Evolutionary conservation across 495 filamentous ascomycete species (phyloP).

Genomic region (Cladorrhinum samala): DNA sequence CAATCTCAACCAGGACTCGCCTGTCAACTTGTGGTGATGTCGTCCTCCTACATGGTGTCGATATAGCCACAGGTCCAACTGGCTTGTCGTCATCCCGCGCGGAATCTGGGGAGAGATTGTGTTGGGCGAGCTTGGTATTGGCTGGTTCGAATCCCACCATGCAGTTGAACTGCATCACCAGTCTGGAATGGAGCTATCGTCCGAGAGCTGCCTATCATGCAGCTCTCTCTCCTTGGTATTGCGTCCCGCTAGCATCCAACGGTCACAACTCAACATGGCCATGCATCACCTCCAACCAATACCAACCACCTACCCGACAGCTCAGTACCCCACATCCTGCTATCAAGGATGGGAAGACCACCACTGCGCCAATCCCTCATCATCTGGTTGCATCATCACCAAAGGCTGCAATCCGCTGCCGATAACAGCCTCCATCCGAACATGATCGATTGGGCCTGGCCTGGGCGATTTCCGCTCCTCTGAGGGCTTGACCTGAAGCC

Average conservation of each 20-base stretch:
- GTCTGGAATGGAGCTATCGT: conserved; percentile 12
- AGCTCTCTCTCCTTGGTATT: too few relatives aligned
- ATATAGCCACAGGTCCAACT: conserved; percentile 25
- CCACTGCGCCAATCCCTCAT: neutral
- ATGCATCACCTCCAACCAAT: conserved; percentile 1
- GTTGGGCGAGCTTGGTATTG: conserved; percentile 20
- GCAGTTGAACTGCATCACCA: conserved; percentile 24
- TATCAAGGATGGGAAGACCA: neutral
- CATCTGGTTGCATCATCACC: neutral
- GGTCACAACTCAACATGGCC: conserved; percentile 4
- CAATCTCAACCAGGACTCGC: too few relatives aligned
- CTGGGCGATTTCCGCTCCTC: too few relatives aligned
- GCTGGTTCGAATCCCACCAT: conserved; percentile 16
- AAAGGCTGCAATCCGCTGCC: neutral
- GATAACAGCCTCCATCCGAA: neutral
- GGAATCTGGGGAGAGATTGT: conserved; percentile 14
- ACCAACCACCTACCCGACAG: neutral
- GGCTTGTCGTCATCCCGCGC: conserved; percentile 35
- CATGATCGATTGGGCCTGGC: neutral
- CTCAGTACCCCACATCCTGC: neutral
- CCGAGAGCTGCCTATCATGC: conserved; percentile 1
- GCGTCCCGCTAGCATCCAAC: neutral
- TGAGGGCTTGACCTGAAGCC: too few relatives aligned
- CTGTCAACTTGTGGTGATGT: conserved; percentile 2
- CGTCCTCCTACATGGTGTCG: conserved; percentile 24